Percentiles rank a stretch among this genome's conserved stretches.
Evolutionary conservation across 257 asterid genomes (phyloP).

Genomic region (Solanum neorickii): DNA sequence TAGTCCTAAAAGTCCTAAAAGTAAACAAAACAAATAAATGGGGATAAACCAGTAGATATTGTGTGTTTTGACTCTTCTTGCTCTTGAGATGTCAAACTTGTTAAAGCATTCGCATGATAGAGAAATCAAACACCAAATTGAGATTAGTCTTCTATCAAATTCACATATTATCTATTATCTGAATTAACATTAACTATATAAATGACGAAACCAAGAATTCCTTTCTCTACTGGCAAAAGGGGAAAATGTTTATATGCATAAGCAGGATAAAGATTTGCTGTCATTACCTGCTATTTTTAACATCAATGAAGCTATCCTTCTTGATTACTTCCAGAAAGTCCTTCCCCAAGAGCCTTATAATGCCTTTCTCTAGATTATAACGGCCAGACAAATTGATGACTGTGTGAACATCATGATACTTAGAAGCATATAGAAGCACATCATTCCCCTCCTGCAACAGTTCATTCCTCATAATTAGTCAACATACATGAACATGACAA

Average conservation of each 20-base stretch:
- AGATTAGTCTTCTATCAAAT: background rate
- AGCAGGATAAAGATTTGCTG: background rate
- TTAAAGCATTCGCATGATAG: background rate
- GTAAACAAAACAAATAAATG: background rate
- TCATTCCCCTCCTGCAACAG: slow-evolving; percentile 51
- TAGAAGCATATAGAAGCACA: slow-evolving; percentile 76
- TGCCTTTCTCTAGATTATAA: slow-evolving; percentile 60
- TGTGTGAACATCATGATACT: slow-evolving; percentile 51
- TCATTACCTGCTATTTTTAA: slow-evolving; percentile 43
- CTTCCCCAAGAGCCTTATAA: slow-evolving; percentile 52
- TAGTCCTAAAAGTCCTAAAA: background rate
- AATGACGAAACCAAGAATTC: background rate
- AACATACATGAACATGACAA: background rate
- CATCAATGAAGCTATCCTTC: slow-evolving; percentile 66
- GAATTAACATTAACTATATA: background rate
- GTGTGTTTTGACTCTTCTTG: background rate
- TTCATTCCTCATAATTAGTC: background rate
- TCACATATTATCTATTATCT: background rate
- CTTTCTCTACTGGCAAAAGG: background rate
- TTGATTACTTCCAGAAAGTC: slow-evolving; percentile 39
- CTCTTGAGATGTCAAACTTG: background rate
- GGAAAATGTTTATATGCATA: background rate
- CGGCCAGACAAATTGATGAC: slow-evolving; percentile 86
- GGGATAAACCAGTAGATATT: background rate
- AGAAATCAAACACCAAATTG: background rate